phyloP scores from a whole-genome alignment of 2,329 filamentous ascomycete species.

The Alternaria angustiovoidea region DNA sequence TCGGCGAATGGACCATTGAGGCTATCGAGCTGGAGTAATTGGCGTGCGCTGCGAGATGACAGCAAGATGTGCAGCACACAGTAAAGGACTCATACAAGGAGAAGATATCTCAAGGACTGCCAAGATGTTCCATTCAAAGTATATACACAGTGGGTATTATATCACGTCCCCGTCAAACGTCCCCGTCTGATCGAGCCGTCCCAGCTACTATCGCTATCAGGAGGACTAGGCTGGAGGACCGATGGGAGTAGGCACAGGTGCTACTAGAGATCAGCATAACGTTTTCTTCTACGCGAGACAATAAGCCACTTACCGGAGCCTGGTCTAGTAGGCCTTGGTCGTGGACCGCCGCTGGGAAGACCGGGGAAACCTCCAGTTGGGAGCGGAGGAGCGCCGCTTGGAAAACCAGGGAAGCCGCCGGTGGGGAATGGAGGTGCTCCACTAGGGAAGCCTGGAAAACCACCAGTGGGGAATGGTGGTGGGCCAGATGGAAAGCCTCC shows the following conservation, averaged over 20 bases:
- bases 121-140: background rate
- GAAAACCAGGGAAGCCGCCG: background rate
- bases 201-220: background rate
- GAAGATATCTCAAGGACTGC: background rate
- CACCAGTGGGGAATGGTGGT: constrained; percentile 4
- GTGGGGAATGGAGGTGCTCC: constrained; percentile 5
- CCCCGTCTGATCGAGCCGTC: no score
- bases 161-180: background rate
- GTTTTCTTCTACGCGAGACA: no score
- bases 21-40: background rate
- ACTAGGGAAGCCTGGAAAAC: background rate
- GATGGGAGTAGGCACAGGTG: background rate
- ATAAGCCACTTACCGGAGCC: background rate
- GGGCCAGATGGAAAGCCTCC: constrained; percentile 8
- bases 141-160: background rate
- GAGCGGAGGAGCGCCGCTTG: constrained; percentile 1
- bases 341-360: constrained; percentile 1
- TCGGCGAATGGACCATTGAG: background rate
- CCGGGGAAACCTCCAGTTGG: constrained; percentile 11
- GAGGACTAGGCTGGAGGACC: background rate
- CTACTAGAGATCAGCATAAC: background rate
- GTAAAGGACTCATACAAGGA: background rate
- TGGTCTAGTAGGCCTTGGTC: constrained; percentile 3
- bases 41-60: no score
- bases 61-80: no score